Evolutionary conservation across 371 early-diverging fungal genomes (phyloP).

Genomic region (Mortierella sp.): DNA sequence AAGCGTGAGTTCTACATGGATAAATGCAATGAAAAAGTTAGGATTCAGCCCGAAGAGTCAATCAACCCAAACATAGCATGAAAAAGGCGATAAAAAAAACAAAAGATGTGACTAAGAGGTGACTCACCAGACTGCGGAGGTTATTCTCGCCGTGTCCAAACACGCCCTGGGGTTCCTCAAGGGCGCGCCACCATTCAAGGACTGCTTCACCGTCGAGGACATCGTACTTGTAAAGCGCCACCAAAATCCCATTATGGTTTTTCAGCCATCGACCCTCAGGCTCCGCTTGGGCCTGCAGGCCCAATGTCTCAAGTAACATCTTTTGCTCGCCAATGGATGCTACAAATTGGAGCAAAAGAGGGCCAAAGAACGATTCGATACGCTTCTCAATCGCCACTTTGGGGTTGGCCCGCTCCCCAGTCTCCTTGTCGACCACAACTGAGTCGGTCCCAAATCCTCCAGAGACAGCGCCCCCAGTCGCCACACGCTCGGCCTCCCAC

Average conservation of each 20-base stretch:
- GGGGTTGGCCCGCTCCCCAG: slow-evolving; percentile 22
- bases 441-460: slow-evolving; percentile 25
- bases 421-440: slow-evolving; percentile 26
- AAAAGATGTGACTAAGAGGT: slow-evolving; percentile 2
- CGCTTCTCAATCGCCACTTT: slow-evolving; percentile 32
- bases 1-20: slow-evolving; percentile 37
- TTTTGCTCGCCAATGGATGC: slow-evolving; percentile 30
- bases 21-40: not conserved
- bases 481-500: slow-evolving; percentile 47
- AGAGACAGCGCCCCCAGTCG: slow-evolving; percentile 32
- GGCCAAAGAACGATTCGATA: slow-evolving; percentile 39
- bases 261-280: slow-evolving; percentile 26
- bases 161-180: slow-evolving; percentile 25
- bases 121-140: slow-evolving; percentile 46
- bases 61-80: not conserved
- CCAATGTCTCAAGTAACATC: slow-evolving; percentile 33
- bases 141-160: slow-evolving; percentile 44
- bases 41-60: not conserved
- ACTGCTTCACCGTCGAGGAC: slow-evolving; percentile 45
- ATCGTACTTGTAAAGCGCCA: slow-evolving; percentile 50
- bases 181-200: slow-evolving; percentile 46
- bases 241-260: slow-evolving; percentile 43
- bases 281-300: slow-evolving; percentile 11
- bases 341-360: slow-evolving; percentile 45
- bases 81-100: not conserved